Conservation (phyloP, 164 flowering plant genomes). For the Berberis vulgaris region DNA sequence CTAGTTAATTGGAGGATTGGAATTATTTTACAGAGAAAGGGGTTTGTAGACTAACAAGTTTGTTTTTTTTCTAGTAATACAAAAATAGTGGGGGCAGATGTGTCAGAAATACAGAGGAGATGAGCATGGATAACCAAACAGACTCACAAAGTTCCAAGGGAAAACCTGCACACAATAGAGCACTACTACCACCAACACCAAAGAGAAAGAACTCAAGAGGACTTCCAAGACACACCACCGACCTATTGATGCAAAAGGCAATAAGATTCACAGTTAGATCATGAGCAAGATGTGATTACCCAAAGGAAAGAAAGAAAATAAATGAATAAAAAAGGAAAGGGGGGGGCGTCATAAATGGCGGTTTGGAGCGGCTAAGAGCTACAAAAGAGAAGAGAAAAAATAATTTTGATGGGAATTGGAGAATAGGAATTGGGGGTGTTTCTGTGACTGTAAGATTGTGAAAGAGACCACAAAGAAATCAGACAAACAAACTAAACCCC, state of each 20-base stretch:
- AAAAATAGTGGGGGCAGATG: constrained; percentile 17
- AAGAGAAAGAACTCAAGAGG: constrained; percentile 27
- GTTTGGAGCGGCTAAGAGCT: too few relatives aligned
- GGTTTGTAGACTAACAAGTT: constrained; percentile 2
- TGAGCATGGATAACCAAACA: constrained; percentile 20
- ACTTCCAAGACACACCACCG: constrained; percentile 31
- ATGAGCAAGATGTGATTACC: constrained; percentile 52
- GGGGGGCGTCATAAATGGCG: too few relatives aligned
- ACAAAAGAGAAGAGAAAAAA: neutral
- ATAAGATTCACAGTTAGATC: constrained; percentile 34
- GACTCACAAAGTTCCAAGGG: constrained; percentile 22
- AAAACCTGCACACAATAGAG: constrained; percentile 18
- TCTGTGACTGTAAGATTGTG: constrained; percentile 19
- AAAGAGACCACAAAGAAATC: constrained; percentile 28
- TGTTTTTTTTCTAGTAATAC: constrained; percentile 5
- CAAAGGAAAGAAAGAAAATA: constrained; percentile 3
- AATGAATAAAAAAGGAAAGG: too few relatives aligned
- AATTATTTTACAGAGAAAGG: neutral
- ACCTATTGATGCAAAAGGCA: constrained; percentile 41
- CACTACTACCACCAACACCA: constrained; percentile 19
- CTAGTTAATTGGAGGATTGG: constrained; percentile 9
- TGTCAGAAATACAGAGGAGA: constrained; percentile 22
- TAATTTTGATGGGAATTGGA: constrained; percentile 18
- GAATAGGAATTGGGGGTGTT: constrained; percentile 17
- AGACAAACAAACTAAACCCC: constrained; percentile 12